Base-by-base conservation (phyloP, 2,329 filamentous ascomycete species). In the Davidsoniella neocaledoniae region DNA sequence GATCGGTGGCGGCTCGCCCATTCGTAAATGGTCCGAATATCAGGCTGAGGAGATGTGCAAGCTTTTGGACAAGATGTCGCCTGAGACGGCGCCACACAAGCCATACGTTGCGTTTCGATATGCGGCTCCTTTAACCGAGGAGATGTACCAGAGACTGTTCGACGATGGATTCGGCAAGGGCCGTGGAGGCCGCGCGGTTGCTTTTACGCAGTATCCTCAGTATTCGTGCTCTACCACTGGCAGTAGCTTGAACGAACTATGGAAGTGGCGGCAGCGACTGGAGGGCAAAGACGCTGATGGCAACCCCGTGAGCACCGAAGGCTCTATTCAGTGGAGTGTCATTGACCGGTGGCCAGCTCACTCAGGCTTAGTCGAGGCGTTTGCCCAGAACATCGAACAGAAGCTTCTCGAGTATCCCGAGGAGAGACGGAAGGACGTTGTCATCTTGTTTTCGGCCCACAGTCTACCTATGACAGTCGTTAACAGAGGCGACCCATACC, bases 271-370 rank as follows among this genome's bases (percentile, higher is more conserved):
- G 55, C 83, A 86, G 60, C 73, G 86, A 55, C 68, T 98, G 48
- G 88, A 96, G 64, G 86, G 85, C 38, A 87, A 86, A 64, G 69
- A 69, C 29, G 69, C 74, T 23, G 64, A 69, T 0, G 47, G 47
- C 16, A 50, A 53, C 17, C 29, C 16, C 16, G 19, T 39, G 2
- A 29, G 19, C 55, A 57, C 42, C 7, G 69, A 76, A 37, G 88
- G 88, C 10, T 71, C 79, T 2, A 94, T 98, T 56, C 74, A 81
- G 52, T 98, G 91, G 91, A 95, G 86, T 64, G 90, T 96, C 48
- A 98, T 98, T 63, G 91, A 98, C 65, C 78, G 91, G 54, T 98
- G 91, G 91, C 91, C 90, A 5, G 81, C 79, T n/a, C 90, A 98
- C 62, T 71, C 79, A 2, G 91, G 91, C 2, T 70, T 98, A 37